Evolutionary conservation across 306 rosid genomes (phyloP).

Genomic region (Cucurbita ficifolia): DNA sequence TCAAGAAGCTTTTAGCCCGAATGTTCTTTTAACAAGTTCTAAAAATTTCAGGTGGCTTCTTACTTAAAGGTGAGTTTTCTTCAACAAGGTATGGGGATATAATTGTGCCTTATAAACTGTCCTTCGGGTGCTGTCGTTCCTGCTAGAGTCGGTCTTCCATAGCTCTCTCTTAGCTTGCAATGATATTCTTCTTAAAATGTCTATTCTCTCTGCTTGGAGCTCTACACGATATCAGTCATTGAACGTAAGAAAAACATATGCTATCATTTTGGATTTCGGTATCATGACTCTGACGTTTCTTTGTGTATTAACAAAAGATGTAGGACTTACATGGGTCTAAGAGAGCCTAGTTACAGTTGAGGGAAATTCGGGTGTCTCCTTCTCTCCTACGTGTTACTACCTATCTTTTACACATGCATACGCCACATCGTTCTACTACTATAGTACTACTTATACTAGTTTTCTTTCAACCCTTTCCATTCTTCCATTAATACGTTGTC

Average conservation of each 20-base stretch:
- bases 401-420: neutral
- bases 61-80: constrained; percentile 63
- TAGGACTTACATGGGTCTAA: neutral
- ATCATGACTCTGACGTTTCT: neutral
- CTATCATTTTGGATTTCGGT: neutral
- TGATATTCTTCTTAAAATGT: neutral
- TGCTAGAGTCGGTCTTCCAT: neutral
- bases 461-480: neutral
- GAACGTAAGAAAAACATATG: neutral
- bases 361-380: neutral
- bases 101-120: neutral
- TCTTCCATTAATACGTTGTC: neutral
- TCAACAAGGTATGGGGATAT: constrained; percentile 15
- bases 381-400: neutral
- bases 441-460: neutral
- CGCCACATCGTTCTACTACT: neutral
- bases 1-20: neutral
- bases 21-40: constrained; percentile 21
- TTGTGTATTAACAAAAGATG: neutral
- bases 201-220: neutral
- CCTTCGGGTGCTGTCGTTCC: neutral
- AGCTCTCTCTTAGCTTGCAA: no score
- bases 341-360: neutral
- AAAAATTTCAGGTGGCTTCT: constrained; percentile 52
- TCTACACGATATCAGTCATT: neutral